Evolutionary conservation across 2,329 filamentous ascomycete genomes (phyloP), one percentile per base, ranked within the genome.

Genomic region (Colletotrichum agaves): DNA sequence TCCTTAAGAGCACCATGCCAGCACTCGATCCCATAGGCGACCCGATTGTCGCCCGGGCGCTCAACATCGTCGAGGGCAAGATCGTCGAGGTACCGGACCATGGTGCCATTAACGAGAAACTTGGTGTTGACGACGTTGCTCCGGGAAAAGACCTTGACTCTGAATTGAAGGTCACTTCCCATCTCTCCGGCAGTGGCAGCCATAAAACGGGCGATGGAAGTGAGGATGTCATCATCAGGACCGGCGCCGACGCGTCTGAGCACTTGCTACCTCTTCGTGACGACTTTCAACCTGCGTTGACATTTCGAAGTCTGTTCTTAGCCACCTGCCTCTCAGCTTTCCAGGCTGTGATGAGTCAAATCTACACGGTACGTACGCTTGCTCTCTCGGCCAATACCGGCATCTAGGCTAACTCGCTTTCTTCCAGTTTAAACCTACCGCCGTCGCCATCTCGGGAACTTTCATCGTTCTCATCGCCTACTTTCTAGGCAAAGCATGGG

Each of bases 401-500:
- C 27, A 2, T 27, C 27, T 7, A 27, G 3, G 27, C 27, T 39
- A 6, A 13, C 8, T 6, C 4, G 6, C 6, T 31, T 15, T 43
- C 47, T 41, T 41, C 8, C 46, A 86, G 83, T 87, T 85, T 74
- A 87, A 87, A 79, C 85, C 84, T 0, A 87, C 85, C 0, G 3
- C 41, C 1, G 73, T 84, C 39, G 79, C 78, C 3, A 83, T 87
- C 17, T 78, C 80, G 15, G 84, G 85, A 41, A 87, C 84, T 0
- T 88, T 87, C 61, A 86, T 87, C 58, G 85, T 87, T 5, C 80
- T 88, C 44, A 86, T 88, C 50, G 83, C 84, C 12, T 87, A 87
- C 75, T 87, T 88, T 55, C 56, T 83, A 2, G 86, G 86, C 8
- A 84, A 76, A n/a, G 75, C 72, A 4, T 86, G 80, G 82, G 78